Evolutionary conservation across 306 rosid species (phyloP), one percentile per base, ranked within the genome.

Genomic region (Vigna unguiculata): DNA sequence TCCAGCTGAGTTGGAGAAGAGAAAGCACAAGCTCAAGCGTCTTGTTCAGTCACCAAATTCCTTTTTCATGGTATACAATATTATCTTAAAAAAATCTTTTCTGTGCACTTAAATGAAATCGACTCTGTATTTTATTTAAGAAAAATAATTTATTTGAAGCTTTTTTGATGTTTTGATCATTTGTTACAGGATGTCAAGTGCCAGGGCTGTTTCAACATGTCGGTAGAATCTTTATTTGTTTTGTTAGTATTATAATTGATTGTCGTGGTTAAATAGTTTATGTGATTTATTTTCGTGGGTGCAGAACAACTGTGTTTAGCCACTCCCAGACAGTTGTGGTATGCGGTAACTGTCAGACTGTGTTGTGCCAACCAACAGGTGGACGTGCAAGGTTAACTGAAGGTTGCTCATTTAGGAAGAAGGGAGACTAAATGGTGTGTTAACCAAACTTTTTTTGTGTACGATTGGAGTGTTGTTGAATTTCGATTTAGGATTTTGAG

Each of bases 171-270:
- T n/a, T 78, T 53, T 9, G 1, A 53, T 43, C 55, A n/a, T 38
- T 38, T 38, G 43, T 76, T 72, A 59, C n/a, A 86, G 89, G 89
- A 86, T 77, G 89, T 86, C 15, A 86, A 86, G 40, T 86, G 89
- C 67, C 89, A 83, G 51, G 89, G 89, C 1, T 86, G 89, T 55
- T 86, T 86, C 73, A 86, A 86, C 73, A 86, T 86, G 89, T 86
- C 62, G 83, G 87, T 80, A 5, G n/a, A 0, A 38, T 49, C 49
- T 75, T 51, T 62, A n/a, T n/a, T n/a, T n/a, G n/a, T n/a, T n/a
- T n/a, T n/a, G n/a, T n/a, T n/a, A n/a, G n/a, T n/a, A n/a, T n/a
- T n/a, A n/a, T n/a, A n/a, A n/a, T n/a, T n/a, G n/a, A n/a, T n/a
- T n/a, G n/a, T n/a, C n/a, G n/a, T n/a, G n/a, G n/a, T n/a, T n/a